Base-by-base conservation (phyloP, 2,329 filamentous ascomycete genomes). In the Arthroderma sp. region DNA sequence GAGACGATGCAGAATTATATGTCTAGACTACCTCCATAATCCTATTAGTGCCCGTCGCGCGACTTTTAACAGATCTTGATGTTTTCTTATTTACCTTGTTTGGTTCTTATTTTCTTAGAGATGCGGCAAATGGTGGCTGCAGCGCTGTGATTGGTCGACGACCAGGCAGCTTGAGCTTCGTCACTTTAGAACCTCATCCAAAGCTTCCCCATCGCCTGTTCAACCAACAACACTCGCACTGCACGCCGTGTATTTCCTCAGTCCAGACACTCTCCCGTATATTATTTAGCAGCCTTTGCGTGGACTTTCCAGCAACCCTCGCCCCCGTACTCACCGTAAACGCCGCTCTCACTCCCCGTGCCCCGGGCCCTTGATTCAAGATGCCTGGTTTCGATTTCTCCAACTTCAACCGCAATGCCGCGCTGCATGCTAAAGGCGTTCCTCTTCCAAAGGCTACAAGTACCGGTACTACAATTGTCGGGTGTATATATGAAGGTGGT, bases 301-400 rank as follows among this genome's bases (percentile, higher is more conserved):
- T 22, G 15, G 15, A 22, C 15, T 22, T 22, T 22, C 15, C 15
- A 22, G 15, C 15, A 22, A 22, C 15, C 15, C 15, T 22, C 15
- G 15, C 15, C 15, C 15, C 2, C 15, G 15, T 22, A 22, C 15
- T 22, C 15, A 22, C 15, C 37, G 28, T 11, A 9, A 42, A 11
- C 36, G 8, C 22, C 22, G 5, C 37, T 27, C 15, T 22, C 15
- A 22, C 15, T 22, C 33, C n/a, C 39, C n/a, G 8, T 29, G 28
- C 39, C 11, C 33, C 33, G 9, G 15, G 9, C 33, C 15, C 15
- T 22, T n/a, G 27, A 22, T 27, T 22, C 34, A 32, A 61, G 59
- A 98, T 98, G 91, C 82, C 85, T 59, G 88, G 88, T 71, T 94
- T 95, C 77, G 88, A 96, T 73, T 98, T 98, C 77, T 93, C 87